Evolutionary conservation across 148 eudicot species (phyloP).

Genomic region (Camellia lanceoleosa): DNA sequence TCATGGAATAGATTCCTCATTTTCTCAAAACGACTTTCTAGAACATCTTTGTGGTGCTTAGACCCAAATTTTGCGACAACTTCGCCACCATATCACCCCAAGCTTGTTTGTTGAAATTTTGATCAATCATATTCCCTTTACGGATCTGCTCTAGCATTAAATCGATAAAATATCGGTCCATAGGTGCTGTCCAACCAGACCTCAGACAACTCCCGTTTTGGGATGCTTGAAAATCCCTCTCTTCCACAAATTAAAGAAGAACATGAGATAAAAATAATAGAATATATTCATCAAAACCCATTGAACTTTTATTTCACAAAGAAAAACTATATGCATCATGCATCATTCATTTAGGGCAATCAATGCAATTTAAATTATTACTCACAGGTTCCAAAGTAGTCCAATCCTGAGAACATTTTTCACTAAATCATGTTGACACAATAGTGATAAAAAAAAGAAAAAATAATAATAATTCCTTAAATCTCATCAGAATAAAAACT

Average conservation of each 20-base stretch:
- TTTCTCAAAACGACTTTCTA: background rate
- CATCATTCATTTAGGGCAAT: background rate
- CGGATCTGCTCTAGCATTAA: constrained; percentile 19
- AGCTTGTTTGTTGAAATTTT: constrained; percentile 3
- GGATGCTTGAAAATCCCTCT: no score
- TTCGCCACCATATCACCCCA: background rate
- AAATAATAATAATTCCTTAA: no score
- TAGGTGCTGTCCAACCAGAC: constrained; percentile 10
- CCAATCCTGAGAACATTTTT: background rate
- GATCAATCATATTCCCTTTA: background rate
- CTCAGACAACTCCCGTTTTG: no score
- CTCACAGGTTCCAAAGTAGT: background rate
- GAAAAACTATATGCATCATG: background rate
- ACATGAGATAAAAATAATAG: background rate
- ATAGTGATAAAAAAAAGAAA: background rate
- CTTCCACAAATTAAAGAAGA: no score
- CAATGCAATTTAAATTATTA: background rate
- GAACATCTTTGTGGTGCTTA: background rate
- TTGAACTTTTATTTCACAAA: background rate
- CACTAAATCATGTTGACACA: background rate
- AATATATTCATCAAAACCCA: background rate
- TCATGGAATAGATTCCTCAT: no score
- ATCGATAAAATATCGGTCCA: constrained; percentile 19
- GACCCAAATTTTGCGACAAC: constrained; percentile 8
- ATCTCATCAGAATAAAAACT: no score